These are phyloP conservation scores for Gymnopus androsaceus DNA, from an alignment of 1,284 basidiomycete genomes.

Conservation along the genomic window DNA sequence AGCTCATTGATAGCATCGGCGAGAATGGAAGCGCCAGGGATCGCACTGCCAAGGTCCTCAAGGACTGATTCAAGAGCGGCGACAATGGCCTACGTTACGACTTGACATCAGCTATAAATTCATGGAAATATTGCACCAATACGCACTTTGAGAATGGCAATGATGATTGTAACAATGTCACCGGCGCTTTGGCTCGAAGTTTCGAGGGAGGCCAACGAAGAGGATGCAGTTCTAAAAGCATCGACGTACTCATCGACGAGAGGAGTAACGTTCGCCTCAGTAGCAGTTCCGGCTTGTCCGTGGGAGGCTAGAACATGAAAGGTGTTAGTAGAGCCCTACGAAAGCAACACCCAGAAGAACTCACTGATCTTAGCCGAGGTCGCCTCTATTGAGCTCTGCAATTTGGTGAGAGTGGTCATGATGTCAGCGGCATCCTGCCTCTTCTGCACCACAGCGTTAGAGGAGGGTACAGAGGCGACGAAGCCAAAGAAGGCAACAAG, in stretches of 20 bases:
- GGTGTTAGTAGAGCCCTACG: neutral
- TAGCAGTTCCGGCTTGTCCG: slow-evolving; percentile 22
- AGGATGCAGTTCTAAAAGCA: slow-evolving; percentile 28
- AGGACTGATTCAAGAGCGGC: slow-evolving; percentile 24
- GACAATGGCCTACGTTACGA: slow-evolving; percentile 25
- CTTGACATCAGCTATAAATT: neutral
- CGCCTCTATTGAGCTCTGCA: slow-evolving; percentile 13
- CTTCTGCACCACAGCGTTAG: neutral
- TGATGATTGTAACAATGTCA: slow-evolving; percentile 28
- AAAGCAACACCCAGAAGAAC: neutral
- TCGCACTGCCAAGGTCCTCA: slow-evolving; percentile 26
- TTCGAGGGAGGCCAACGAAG: slow-evolving; percentile 22
- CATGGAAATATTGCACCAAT: neutral
- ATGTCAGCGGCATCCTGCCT: slow-evolving; percentile 14
- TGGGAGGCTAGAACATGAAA: slow-evolving; percentile 22
- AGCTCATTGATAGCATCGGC: slow-evolving; percentile 30
- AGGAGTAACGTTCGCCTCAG: slow-evolving; percentile 27
- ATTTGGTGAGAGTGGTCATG: slow-evolving; percentile 3
- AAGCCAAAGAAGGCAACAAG: slow-evolving; percentile 15
- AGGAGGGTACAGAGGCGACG: slow-evolving; percentile 12
- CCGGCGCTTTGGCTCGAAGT: slow-evolving; percentile 22
- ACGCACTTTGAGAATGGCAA: slow-evolving; percentile 27
- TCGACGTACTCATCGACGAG: slow-evolving; percentile 28
- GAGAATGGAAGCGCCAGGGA: slow-evolving; percentile 29
- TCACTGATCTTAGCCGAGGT: slow-evolving; percentile 18